These are phyloP conservation scores for Ogataea hybrid DNA, from an alignment of 1,139 yeast genomes.

Conservation along the genomic window DNA sequence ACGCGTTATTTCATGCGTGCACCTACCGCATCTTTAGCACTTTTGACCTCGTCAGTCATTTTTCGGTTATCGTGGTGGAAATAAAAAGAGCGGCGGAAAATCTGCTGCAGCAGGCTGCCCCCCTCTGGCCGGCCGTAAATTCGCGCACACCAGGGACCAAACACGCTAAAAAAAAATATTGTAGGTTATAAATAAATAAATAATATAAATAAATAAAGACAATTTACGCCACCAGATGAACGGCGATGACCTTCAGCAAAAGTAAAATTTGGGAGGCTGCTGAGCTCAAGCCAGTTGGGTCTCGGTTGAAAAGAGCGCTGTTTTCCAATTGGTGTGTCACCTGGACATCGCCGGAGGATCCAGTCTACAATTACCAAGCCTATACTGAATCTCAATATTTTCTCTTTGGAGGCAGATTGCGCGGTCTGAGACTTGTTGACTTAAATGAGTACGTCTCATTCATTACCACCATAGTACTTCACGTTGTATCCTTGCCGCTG, in stretches of 20 bases:
- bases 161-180: constrained; percentile 3
- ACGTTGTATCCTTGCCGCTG: constrained; percentile 50
- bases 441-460: constrained; percentile 12
- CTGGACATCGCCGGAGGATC: constrained; percentile 1
- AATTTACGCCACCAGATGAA: constrained; percentile 1
- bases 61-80: constrained; percentile 10
- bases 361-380: constrained; percentile 22
- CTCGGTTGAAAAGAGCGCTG: neutral
- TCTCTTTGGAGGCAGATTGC: constrained; percentile 62
- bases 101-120: constrained; percentile 3
- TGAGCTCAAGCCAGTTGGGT: neutral
- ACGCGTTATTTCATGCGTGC: neutral
- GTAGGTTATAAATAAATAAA: too few relatives aligned
- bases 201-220: constrained; percentile 1
- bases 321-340: constrained; percentile 4
- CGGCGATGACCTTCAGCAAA: neutral
- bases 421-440: constrained; percentile 5
- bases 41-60: constrained; percentile 32
- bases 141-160: constrained; percentile 12
- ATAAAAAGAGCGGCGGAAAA: constrained; percentile 12
- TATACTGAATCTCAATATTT: constrained; percentile 32
- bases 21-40: constrained; percentile 39
- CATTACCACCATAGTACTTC: constrained; percentile 19
- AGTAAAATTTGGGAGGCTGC: neutral
- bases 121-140: constrained; percentile 7